Percentiles rank a stretch among this genome's conserved stretches.
These are phyloP conservation scores for Ploettnerulaceae sp. DNA, from an alignment of 2,329 filamentous ascomycete genomes.

Conservation along the genomic window DNA sequence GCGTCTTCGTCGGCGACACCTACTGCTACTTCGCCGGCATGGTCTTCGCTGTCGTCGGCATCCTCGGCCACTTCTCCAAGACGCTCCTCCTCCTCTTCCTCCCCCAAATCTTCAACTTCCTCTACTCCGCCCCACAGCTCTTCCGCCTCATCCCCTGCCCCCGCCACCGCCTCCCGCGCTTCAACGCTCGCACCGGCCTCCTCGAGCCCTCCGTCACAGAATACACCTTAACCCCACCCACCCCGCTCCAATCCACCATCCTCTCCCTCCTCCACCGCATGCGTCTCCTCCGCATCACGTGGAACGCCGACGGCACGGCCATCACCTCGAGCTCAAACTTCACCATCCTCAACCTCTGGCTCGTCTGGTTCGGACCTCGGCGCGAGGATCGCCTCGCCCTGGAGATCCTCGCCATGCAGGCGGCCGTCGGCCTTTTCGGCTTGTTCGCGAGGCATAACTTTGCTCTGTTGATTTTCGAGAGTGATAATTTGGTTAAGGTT, in stretches of 20 bases:
- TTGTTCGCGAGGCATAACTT: constrained; percentile 81
- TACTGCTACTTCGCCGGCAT: constrained; percentile 99
- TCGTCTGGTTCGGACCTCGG: constrained; percentile 91
- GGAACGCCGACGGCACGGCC: constrained; percentile 60
- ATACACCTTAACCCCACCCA: constrained; percentile 65
- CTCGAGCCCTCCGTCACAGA: constrained; percentile 81
- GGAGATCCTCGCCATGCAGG: constrained; percentile 77
- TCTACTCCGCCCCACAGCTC: constrained; percentile 88
- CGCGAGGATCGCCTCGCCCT: constrained; percentile 77
- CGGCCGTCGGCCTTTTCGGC: constrained; percentile 69
- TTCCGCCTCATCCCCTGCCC: constrained; percentile 89
- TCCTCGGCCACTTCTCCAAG: constrained; percentile 96
- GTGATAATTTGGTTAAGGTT: constrained; percentile 64
- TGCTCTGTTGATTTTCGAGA: constrained; percentile 81
- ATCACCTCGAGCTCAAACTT: constrained; percentile 83
- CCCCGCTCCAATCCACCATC: constrained; percentile 45
- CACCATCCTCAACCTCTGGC: constrained; percentile 91
- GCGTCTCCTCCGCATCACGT: constrained; percentile 61
- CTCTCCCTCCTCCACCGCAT: constrained; percentile 67
- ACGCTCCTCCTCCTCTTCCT: constrained; percentile 86
- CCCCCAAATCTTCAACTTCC: constrained; percentile 93
- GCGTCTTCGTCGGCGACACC: constrained; percentile 95
- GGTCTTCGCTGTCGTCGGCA: constrained; percentile 96
- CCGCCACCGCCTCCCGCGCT: constrained; percentile 82
- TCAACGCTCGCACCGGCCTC: constrained; percentile 79